phyloP scores from a whole-genome alignment of 2,329 filamentous ascomycete genomes.

The Xylaria sp. region DNA sequence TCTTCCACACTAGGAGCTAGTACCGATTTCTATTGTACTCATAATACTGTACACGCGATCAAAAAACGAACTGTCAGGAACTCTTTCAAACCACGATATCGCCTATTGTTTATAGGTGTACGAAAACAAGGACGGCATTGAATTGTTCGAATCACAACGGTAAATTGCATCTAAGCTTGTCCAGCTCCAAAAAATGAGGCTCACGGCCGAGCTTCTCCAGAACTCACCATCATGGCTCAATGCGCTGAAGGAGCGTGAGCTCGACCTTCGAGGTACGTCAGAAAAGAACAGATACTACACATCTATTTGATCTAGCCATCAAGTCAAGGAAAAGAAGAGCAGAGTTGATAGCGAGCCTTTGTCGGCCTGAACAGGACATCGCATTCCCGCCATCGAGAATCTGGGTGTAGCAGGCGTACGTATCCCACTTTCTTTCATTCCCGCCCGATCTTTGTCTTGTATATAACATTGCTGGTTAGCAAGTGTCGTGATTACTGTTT shows the following conservation, averaged over 20 bases:
- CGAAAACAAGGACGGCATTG: not conserved
- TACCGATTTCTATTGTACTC: not conserved
- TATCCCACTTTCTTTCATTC: constrained; percentile 26
- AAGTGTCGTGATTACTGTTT: constrained; percentile 1
- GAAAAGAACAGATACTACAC: constrained; percentile 99
- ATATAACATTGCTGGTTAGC: not conserved
- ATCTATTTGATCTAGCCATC: constrained; percentile 42
- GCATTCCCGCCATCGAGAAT: constrained; percentile 98
- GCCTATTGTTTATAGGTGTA: not conserved
- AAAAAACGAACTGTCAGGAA: constrained; percentile 1
- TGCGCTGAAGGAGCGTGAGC: constrained; percentile 97
- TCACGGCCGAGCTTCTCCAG: constrained; percentile 94
- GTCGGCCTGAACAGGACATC: constrained; percentile 81
- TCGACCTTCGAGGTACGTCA: constrained; percentile 98
- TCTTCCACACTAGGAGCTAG: not conserved
- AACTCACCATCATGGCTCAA: constrained; percentile 98
- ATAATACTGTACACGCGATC: not conserved
- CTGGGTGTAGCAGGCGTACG: constrained; percentile 88
- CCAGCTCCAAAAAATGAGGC: constrained; percentile 74
- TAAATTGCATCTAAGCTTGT: constrained; percentile 31
- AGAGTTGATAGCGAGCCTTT: constrained; percentile 83
- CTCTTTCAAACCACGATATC: not conserved
- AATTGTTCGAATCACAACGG: constrained; percentile 25
- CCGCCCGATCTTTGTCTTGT: not conserved
- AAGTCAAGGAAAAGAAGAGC: constrained; percentile 60